phyloP scores from a whole-genome alignment of 2,329 filamentous ascomycete species.

The Whalleya microplaca region DNA sequence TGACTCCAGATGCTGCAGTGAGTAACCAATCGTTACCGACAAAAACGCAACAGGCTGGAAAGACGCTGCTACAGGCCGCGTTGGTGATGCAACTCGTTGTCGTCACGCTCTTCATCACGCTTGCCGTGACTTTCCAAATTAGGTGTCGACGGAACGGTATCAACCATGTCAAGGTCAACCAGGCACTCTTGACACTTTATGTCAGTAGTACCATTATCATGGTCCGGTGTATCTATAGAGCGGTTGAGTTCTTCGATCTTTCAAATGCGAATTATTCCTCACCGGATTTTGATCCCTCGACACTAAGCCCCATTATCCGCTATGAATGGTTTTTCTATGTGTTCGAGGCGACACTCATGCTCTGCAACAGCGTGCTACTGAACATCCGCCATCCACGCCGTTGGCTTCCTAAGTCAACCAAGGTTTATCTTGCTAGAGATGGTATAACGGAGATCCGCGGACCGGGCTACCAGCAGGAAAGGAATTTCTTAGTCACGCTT shows the following conservation, averaged over 20 bases:
- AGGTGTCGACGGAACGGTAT: constrained; percentile 45
- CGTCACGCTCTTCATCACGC: constrained; percentile 49
- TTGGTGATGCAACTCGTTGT: constrained; percentile 60
- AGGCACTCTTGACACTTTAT: constrained; percentile 54
- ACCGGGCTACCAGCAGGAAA: constrained; percentile 52
- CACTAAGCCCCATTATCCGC: constrained; percentile 50
- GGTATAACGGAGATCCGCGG: constrained; percentile 53
- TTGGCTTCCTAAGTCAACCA: constrained; percentile 52
- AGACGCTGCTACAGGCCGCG: constrained; percentile 52
- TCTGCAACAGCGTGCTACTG: constrained; percentile 53
- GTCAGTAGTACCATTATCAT: constrained; percentile 52
- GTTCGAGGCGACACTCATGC: constrained; percentile 59
- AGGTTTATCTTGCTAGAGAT: constrained; percentile 54
- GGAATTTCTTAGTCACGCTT: constrained; percentile 47
- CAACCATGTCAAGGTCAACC: constrained; percentile 36
- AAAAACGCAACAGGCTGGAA: constrained; percentile 45
- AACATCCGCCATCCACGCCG: constrained; percentile 55
- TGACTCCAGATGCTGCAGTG: constrained; percentile 18
- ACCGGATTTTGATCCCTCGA: constrained; percentile 41
- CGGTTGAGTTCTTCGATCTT: constrained; percentile 62
- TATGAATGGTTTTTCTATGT: constrained; percentile 65
- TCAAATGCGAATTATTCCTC: constrained; percentile 45
- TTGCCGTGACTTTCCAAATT: constrained; percentile 54
- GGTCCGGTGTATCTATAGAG: constrained; percentile 59
- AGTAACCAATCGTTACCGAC: constrained; percentile 49